A percentile compares a stretch with the other conserved stretches of the same genome.
Conservation (phyloP, 768 basidiomycete genomes). For the Suillus plorans region DNA sequence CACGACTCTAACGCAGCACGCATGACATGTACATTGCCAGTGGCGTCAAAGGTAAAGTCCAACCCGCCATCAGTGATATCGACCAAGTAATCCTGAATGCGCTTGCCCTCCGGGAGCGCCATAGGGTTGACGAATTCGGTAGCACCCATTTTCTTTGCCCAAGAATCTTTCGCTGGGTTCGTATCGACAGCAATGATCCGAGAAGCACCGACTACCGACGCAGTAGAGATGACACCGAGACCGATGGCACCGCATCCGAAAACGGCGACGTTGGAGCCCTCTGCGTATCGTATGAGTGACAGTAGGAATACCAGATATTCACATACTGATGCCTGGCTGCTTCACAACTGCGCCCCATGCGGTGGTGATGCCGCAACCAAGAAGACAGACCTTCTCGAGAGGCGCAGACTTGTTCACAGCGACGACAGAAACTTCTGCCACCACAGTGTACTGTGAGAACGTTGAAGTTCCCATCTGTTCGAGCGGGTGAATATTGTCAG, state of each 20-base stretch:
- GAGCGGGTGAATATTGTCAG: not conserved
- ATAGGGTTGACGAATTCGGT: conserved; percentile 91
- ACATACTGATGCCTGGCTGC: conserved; percentile 80
- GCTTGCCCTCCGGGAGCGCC: conserved; percentile 70
- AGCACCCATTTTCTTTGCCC: conserved; percentile 93
- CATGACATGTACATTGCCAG: conserved; percentile 96
- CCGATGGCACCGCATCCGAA: conserved; percentile 98
- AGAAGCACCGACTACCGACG: conserved; percentile 73
- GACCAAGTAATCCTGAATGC: conserved; percentile 86
- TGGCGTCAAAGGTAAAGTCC: conserved; percentile 97
- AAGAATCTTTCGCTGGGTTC: conserved; percentile 80
- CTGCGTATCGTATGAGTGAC: conserved; percentile 35
- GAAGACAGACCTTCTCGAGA: conserved; percentile 93
- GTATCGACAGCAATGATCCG: conserved; percentile 92
- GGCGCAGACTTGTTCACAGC: conserved; percentile 84
- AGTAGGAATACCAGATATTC: not conserved
- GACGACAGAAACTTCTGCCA: conserved; percentile 95
- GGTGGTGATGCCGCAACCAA: conserved; percentile 97
- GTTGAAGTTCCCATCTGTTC: conserved; percentile 97
- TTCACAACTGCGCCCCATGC: conserved; percentile 96
- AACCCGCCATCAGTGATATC: conserved; percentile 95
- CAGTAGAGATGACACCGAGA: conserved; percentile 86
- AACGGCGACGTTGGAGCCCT: conserved; percentile 86
- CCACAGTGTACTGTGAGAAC: conserved; percentile 99
- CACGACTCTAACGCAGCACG: conserved; percentile 95